A percentile compares a stretch with the other conserved stretches of the same genome.
Evolutionary conservation across 1,139 yeast genomes (phyloP).

Genomic region (Pichia terricola): DNA sequence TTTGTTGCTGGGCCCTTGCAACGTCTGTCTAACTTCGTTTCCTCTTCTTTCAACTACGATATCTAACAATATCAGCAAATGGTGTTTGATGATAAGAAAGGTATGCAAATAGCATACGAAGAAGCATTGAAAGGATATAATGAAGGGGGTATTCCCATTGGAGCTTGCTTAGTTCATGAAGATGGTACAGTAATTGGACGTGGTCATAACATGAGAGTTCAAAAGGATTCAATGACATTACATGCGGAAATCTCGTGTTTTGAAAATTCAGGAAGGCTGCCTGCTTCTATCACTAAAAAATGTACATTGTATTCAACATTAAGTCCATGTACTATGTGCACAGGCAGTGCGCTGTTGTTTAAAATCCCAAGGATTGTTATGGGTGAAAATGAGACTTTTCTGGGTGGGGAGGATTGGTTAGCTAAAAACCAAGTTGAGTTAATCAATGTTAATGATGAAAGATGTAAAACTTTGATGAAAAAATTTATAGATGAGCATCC

Average conservation of each 20-base stretch:
- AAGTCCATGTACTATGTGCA: slow-evolving; percentile 91
- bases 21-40: too few species aligned
- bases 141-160: slow-evolving; percentile 82
- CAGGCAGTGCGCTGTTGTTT: slow-evolving; percentile 85
- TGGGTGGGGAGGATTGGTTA: slow-evolving; percentile 71
- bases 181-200: slow-evolving; percentile 76
- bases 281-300: slow-evolving; percentile 55
- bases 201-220: slow-evolving; percentile 86
- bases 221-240: slow-evolving; percentile 66
- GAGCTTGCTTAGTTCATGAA: slow-evolving; percentile 63
- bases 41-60: background rate
- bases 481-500: slow-evolving; percentile 73
- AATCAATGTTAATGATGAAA: slow-evolving; percentile 51
- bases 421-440: slow-evolving; percentile 63
- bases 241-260: slow-evolving; percentile 89
- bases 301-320: slow-evolving; percentile 83
- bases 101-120: slow-evolving; percentile 61
- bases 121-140: slow-evolving; percentile 55
- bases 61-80: slow-evolving; percentile 18
- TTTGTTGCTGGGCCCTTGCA: too few species aligned
- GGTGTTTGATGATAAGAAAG: slow-evolving; percentile 54
- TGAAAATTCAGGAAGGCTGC: slow-evolving; percentile 82
- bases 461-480: slow-evolving; percentile 67
- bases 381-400: slow-evolving; percentile 76
- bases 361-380: slow-evolving; percentile 78